Conservation (phyloP, 768 basidiomycete species). For the Macrolepiota dolichaula region DNA sequence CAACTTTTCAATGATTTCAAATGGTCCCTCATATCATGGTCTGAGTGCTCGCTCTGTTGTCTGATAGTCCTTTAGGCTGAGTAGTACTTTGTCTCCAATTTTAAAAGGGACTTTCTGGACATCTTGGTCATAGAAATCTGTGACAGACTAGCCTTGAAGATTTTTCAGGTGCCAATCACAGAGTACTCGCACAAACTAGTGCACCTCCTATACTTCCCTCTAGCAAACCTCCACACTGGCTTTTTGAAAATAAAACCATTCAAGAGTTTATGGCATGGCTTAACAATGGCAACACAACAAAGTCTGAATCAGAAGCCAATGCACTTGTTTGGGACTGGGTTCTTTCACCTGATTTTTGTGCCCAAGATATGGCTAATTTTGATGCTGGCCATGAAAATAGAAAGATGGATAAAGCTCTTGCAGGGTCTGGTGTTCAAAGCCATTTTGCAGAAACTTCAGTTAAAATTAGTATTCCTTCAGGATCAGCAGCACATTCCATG, state of each 20-base stretch:
- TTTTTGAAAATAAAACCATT: constrained; percentile 16
- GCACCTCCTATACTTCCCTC: background rate
- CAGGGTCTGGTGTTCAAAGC: background rate
- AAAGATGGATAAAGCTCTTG: background rate
- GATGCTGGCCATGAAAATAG: background rate
- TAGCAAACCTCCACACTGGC: background rate
- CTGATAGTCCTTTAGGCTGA: too few species aligned
- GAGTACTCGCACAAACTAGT: background rate
- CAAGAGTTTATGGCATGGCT: constrained; percentile 20
- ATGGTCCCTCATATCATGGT: too few species aligned
- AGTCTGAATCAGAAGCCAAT: background rate
- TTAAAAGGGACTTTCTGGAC: too few species aligned
- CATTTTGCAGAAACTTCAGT: background rate
- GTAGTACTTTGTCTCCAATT: too few species aligned
- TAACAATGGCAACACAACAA: constrained; percentile 2
- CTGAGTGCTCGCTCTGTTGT: too few species aligned
- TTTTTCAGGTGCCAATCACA: background rate
- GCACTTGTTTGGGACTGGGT: background rate
- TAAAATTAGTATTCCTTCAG: constrained; percentile 24
- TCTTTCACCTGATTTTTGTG: constrained; percentile 1
- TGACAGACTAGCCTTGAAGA: background rate
- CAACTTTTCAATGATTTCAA: too few species aligned
- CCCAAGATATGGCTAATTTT: constrained; percentile 11
- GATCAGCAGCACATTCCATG: constrained; percentile 23
- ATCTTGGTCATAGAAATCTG: too few species aligned